Evolutionary conservation across 768 basidiomycete genomes (phyloP), one percentile per base, ranked within the genome.

Genomic region (Tricholoma terreum): DNA sequence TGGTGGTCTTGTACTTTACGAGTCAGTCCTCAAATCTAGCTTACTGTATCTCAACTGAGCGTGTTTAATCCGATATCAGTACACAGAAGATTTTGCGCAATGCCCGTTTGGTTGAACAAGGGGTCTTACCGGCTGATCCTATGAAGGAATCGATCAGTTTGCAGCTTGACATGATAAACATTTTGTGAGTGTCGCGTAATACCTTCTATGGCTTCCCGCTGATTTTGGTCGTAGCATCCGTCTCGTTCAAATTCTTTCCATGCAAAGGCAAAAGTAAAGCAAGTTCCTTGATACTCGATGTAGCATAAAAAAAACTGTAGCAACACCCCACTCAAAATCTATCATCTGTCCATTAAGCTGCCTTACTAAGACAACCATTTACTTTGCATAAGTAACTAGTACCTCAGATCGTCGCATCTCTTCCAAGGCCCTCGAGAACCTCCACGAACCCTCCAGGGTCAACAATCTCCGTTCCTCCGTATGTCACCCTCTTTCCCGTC

Each of bases 401-500:
- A 36, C 4, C 15, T 59, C 42, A 63, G 49, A 59, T 55, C 42
- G 58, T 60, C 19, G 68, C 69, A n/a, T 66, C 58, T 63, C 79
- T 83, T 1, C 89, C 89, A 15, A 93, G 73, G 40, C 76, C 79
- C 52, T 84, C 85, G 63, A 98, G 70, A 27, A 88, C 78, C 31
- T 77, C 73, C 17, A 98, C 79, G 68, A 99, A 98, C 48, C 86
- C 85, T 67, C 82, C 85, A 5, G 97, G 97, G 64, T 93, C 90
- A 49, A 97, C 67, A 38, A 99, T 94, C 69, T 98, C 97, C 15
- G 96, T 98, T 17, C 92, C 92, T 15, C 97, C 97, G 69, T 99
- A 99, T 34, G 92, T 90, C 45, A 98, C 84, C 60, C 84, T 79
- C 72, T 93, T 92, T 12, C 91, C 92, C 5, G 85, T 84, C 73